Evolutionary conservation across 176 grass and related monocot species (phyloP), one percentile per base, ranked within the genome.

Genomic region (Paspalum vaginatum): DNA sequence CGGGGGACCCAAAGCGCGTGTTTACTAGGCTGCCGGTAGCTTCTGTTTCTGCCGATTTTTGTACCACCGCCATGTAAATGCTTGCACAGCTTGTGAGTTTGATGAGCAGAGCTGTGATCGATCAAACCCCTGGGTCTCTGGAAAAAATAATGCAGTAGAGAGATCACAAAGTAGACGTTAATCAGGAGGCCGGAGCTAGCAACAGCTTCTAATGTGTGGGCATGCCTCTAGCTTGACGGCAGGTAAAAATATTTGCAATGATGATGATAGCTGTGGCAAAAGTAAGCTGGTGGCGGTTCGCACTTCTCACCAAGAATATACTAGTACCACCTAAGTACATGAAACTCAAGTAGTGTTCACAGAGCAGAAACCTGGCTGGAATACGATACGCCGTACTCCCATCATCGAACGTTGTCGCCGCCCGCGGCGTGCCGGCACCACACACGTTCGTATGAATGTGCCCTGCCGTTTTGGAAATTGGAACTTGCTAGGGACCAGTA

Each of bases 11-110:
- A 59, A 21, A 58, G n/a, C 55, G 24, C n/a, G 55, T 58, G 55
- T 24, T 11, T 58, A 58, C 9, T 2, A 10, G 44, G 8, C 54
- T 56, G 54, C 54, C 20, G 20, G 12, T 15, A 5, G 12, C 5
- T 13, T 43, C 16, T 60, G 42, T 39, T 22, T 12, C 13, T 8
- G 27, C 75, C 50, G 68, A 78, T 27, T 44, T 74, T 65, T 88
- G 86, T 88, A 32, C 32, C 32, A 32, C 32, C 56, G n/a, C 56
- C 56, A 59, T 25, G 56, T 59, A 32, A 32, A 11, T 58, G 49
- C 18, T 15, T 75, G 40, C 25, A 17, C 2, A 17, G 40, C 82
- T 76, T 24, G 47, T 57, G 11, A 81, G 77, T 85, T 85, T 79
- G 60, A 60, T 59, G 55, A 79, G 76, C 76, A 54, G 39, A 65